Evolutionary conservation across 192 early-diverging fungal species (phyloP), one percentile per base, ranked within the genome.

Genomic region (Gamsiella multidivaricata): DNA sequence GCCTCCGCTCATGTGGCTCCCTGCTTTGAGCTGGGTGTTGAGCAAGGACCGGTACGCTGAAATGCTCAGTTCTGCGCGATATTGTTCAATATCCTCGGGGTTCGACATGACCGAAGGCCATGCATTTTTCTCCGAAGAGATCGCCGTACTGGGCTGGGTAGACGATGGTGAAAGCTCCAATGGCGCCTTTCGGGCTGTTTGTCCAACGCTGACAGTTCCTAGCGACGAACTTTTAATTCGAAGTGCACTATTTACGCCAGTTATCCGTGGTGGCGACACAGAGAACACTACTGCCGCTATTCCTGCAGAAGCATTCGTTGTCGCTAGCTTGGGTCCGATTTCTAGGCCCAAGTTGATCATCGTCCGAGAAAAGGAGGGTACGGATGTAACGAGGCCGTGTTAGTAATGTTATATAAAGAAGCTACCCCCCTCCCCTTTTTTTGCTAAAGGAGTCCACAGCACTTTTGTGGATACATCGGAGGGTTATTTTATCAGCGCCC

Each of bases 21-120:
- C 34, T 43, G 74, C 49, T 25, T 78, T 78, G 2, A 68, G 61
- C 33, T 78, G 74, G 12, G 57, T 78, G 25, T 49, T 68, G 20
- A 78, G 74, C 23, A 78, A 37, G 15, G 74, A 78, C n/a, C 74
- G 57, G 37, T 78, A 78, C 3, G 74, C 74, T 14, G 65, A 78
- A 5, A 78, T 56, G 17, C 74, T 78, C 18, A 78, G 46, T 22
- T 78, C 74, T 41, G 74, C 50, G 10, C 74, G 74, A 42, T 68
- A 68, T 32, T 78, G 74, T 41, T 78, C 74, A 53, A 78, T 78
- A 11, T 78, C 74, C 20, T 78, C 74, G 2, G 61, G 54, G 25
- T 67, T 76, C 11, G 73, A 62, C 39, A 47, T 54, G 34, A 31
- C 29, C 18, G 54, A 14, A 23, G 74, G 52, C 73, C 73, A 76